Conservation (phyloP, 306 rosid genomes). For the Psophocarpus tetragonolobus region DNA sequence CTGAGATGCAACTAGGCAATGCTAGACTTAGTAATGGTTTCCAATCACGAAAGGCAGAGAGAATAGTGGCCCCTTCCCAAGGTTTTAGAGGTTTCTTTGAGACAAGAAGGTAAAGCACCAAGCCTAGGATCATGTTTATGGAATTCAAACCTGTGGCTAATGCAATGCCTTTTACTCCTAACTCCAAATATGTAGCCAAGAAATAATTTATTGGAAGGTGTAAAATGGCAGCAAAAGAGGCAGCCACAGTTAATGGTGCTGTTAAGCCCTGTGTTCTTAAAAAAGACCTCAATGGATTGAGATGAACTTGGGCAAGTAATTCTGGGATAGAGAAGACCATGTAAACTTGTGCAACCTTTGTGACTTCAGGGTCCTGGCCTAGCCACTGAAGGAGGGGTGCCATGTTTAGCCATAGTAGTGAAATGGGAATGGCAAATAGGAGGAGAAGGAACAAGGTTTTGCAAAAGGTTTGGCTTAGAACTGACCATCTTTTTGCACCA, state of each 20-base stretch:
- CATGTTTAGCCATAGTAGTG: slow-evolving; percentile 66
- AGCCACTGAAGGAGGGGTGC: slow-evolving; percentile 54
- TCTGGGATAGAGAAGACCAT: slow-evolving; percentile 75
- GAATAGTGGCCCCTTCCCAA: slow-evolving; percentile 58
- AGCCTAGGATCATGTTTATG: slow-evolving; percentile 57
- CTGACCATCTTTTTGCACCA: slow-evolving; percentile 75
- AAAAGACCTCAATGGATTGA: slow-evolving; percentile 62
- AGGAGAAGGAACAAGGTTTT: slow-evolving; percentile 69
- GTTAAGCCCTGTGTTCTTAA: slow-evolving; percentile 75
- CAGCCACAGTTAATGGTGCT: slow-evolving; percentile 62
- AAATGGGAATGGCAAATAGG: slow-evolving; percentile 57
- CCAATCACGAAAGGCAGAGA: slow-evolving; percentile 62
- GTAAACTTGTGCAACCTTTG: slow-evolving; percentile 65
- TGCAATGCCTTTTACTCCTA: slow-evolving; percentile 75
- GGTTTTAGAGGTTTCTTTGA: slow-evolving; percentile 68
- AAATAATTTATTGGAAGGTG: slow-evolving; percentile 67
- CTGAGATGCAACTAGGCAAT: slow-evolving; percentile 68
- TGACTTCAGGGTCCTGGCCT: slow-evolving; percentile 78
- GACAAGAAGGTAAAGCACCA: slow-evolving; percentile 51
- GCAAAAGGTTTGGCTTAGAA: slow-evolving; percentile 67
- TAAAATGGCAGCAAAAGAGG: slow-evolving; percentile 57
- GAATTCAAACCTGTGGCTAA: slow-evolving; percentile 71
- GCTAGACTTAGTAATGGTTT: slow-evolving; percentile 64
- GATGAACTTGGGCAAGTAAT: slow-evolving; percentile 72
- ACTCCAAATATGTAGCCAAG: slow-evolving; percentile 45